Percentiles rank a stretch among this genome's conserved stretches.
phyloP scores from a whole-genome alignment of 768 basidiomycete genomes.

The Leccinum longicurvipes region DNA sequence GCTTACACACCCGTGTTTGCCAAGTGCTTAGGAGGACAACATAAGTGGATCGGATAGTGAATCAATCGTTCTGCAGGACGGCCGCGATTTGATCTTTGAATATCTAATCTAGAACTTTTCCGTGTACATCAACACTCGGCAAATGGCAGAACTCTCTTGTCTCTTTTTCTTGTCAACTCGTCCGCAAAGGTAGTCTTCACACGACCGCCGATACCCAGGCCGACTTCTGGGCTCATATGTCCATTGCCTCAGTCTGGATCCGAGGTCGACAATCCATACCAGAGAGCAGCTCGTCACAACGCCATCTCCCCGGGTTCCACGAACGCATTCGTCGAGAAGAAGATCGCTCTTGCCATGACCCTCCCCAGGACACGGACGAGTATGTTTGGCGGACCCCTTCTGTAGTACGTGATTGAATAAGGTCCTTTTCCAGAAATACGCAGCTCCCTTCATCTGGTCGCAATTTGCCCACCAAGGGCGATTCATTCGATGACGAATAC shows the following conservation, averaged over 20 bases:
- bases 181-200: slow-evolving; percentile 84
- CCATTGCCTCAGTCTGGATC: slow-evolving; percentile 52
- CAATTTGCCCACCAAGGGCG: slow-evolving; percentile 48
- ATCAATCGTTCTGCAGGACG: background rate
- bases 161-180: slow-evolving; percentile 78
- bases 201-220: slow-evolving; percentile 74
- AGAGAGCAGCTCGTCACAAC: slow-evolving; percentile 59
- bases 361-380: slow-evolving; percentile 36
- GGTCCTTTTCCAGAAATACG: slow-evolving; percentile 47
- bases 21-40: background rate
- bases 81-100: too few species aligned
- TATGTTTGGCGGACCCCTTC: slow-evolving; percentile 64
- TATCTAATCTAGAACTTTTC: too few species aligned
- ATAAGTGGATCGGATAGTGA: too few species aligned
- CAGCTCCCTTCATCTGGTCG: slow-evolving; percentile 48
- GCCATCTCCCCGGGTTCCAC: slow-evolving; percentile 33
- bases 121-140: background rate
- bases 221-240: slow-evolving; percentile 67
- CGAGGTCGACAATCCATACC: slow-evolving; percentile 70
- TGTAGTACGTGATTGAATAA: slow-evolving; percentile 45
- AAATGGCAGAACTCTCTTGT: slow-evolving; percentile 67
- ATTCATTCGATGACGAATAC: slow-evolving; percentile 34
- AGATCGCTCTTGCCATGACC: background rate
- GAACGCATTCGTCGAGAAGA: slow-evolving; percentile 6
- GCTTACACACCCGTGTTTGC: too few species aligned